These are phyloP conservation scores for Iberis pinnata DNA, from an alignment of 345 rosid species.

Conservation along the genomic window DNA sequence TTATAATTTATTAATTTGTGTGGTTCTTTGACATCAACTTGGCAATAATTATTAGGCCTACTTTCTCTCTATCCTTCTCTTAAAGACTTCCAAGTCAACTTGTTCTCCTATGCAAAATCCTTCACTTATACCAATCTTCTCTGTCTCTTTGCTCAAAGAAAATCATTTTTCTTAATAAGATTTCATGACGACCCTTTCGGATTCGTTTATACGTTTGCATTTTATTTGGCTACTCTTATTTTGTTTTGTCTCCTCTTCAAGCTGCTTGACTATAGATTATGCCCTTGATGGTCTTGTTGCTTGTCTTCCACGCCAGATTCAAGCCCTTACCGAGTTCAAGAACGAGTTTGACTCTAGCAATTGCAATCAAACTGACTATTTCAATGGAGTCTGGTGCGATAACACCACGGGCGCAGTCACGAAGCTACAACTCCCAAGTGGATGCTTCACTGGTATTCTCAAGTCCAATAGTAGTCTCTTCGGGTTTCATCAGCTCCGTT, in stretches of 20 bases:
- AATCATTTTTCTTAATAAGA: background rate
- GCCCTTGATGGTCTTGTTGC: background rate
- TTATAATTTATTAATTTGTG: too few relatives aligned
- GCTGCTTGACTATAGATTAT: background rate
- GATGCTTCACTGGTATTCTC: conserved; percentile 7
- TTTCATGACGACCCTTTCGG: background rate
- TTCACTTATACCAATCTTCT: background rate
- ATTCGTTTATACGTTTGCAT: background rate
- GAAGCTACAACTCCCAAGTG: conserved; percentile 2
- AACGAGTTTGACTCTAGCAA: conserved; percentile 10
- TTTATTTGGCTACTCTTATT: background rate
- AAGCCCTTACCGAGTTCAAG: conserved; percentile 12
- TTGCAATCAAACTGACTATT: conserved; percentile 5
- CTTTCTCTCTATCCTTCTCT: too few relatives aligned
- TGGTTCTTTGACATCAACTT: too few relatives aligned
- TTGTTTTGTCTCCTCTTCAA: conserved; percentile 3
- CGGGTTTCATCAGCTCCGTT: background rate
- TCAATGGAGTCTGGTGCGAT: conserved; percentile 16
- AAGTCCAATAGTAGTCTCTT: conserved; percentile 15
- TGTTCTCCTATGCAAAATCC: background rate
- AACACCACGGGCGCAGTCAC: conserved; percentile 10
- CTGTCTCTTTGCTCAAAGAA: background rate
- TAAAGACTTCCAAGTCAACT: too few relatives aligned
- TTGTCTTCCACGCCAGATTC: conserved; percentile 12
- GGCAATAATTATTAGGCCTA: too few relatives aligned